Conservation (phyloP, 331 rosid species). For the Prunus yedoensis region DNA sequence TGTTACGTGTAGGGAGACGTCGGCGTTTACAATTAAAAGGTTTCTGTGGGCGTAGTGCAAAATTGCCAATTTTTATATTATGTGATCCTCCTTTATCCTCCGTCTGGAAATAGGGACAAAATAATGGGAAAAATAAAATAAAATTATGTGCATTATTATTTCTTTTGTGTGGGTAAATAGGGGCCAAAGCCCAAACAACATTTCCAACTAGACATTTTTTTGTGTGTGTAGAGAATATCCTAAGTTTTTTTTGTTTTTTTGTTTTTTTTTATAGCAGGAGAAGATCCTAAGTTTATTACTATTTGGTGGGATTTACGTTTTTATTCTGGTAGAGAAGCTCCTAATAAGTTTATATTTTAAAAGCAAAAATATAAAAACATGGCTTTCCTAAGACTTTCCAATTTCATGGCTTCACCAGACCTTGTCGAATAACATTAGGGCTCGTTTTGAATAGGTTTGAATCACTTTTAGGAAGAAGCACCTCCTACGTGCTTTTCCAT, state of each 20-base stretch:
- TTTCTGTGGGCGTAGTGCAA: not conserved
- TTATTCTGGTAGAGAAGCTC: too few relatives aligned
- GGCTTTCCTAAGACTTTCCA: too few relatives aligned
- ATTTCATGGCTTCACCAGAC: too few relatives aligned
- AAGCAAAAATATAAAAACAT: too few relatives aligned
- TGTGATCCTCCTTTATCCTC: not conserved
- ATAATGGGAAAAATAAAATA: not conserved
- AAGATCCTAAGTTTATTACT: not conserved
- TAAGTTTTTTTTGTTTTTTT: accelerated
- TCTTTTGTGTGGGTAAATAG: not conserved
- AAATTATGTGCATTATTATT: not conserved
- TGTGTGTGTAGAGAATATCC: too few relatives aligned
- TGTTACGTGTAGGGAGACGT: not conserved
- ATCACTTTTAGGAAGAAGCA: accelerated
- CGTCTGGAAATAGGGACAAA: not conserved
- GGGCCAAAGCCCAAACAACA: too few relatives aligned
- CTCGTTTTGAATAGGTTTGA: too few relatives aligned
- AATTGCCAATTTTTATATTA: not conserved
- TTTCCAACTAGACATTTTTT: too few relatives aligned
- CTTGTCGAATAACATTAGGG: too few relatives aligned
- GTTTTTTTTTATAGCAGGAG: too few relatives aligned
- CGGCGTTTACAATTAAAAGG: constrained; percentile 1
- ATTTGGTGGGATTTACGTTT: not conserved
- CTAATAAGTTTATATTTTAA: too few relatives aligned
- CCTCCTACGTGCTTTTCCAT: accelerated